These are phyloP conservation scores for Pseudonectria buxi DNA, from an alignment of 2,329 filamentous ascomycete genomes.

Conservation along the genomic window DNA sequence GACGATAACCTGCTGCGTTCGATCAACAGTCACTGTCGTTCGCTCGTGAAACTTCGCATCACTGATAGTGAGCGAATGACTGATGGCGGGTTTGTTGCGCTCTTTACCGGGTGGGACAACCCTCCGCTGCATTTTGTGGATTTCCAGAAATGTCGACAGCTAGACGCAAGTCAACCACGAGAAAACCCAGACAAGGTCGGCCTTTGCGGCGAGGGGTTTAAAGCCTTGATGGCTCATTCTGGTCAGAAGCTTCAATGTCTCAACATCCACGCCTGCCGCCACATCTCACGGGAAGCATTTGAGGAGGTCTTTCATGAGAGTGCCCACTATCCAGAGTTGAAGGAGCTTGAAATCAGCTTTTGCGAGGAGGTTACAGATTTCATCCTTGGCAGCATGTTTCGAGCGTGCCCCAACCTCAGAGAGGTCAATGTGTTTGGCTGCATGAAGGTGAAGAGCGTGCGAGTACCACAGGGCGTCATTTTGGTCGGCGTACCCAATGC, in stretches of 20 bases:
- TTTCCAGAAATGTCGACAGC: constrained; percentile 67
- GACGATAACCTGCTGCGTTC: constrained; percentile 64
- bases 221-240: constrained; percentile 78
- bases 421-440: constrained; percentile 59
- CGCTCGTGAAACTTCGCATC: constrained; percentile 71
- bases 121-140: constrained; percentile 64
- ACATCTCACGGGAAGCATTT: constrained; percentile 68
- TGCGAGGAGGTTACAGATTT: constrained; percentile 61
- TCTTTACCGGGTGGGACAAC: constrained; percentile 75
- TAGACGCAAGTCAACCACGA: constrained; percentile 64
- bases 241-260: constrained; percentile 58
- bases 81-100: constrained; percentile 62
- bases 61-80: constrained; percentile 70
- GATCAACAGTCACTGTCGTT: constrained; percentile 63
- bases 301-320: constrained; percentile 62
- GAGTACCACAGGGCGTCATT: constrained; percentile 48
- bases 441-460: constrained; percentile 52
- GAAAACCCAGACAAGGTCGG: constrained; percentile 62
- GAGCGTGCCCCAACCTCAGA: constrained; percentile 53
- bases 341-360: constrained; percentile 72
- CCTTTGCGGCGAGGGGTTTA: constrained; percentile 68
- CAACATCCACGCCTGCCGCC: constrained; percentile 77
- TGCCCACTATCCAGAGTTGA: constrained; percentile 59
- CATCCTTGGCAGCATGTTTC: constrained; percentile 57
- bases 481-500: constrained; percentile 54